Conservation (phyloP, 768 basidiomycete species). For the Lentinus tigrinus region DNA sequence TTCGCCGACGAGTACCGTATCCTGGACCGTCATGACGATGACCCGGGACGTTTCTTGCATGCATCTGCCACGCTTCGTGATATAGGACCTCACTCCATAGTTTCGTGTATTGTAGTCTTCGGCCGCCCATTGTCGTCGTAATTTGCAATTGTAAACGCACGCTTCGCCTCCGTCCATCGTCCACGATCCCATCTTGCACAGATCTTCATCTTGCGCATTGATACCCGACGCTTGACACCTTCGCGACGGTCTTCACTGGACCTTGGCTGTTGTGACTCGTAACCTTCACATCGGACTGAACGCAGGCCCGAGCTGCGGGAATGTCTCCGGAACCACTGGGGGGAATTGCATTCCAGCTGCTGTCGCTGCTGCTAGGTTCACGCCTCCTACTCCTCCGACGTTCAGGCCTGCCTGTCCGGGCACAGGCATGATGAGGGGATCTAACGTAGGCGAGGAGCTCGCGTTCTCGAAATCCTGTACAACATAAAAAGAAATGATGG, state of each 20-base stretch:
- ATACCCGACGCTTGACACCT: no score
- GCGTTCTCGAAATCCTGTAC: constrained; percentile 34
- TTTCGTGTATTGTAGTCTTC: constrained; percentile 15
- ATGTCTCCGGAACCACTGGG: constrained; percentile 14
- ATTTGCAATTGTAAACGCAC: constrained; percentile 18
- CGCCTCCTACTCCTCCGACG: not conserved
- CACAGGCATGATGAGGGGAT: constrained; percentile 24
- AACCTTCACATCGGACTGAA: constrained; percentile 25
- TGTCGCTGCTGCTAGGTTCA: constrained; percentile 4
- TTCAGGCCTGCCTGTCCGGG: constrained; percentile 6
- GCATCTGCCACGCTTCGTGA: not conserved
- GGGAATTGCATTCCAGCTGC: constrained; percentile 19
- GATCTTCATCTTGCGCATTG: no score
- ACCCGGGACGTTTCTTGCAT: not conserved
- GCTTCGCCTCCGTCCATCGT: not conserved
- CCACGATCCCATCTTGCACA: not conserved
- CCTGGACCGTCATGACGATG: constrained; percentile 2
- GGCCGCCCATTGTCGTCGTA: constrained; percentile 8
- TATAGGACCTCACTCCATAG: not conserved
- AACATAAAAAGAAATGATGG: constrained; percentile 1
- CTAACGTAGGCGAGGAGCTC: constrained; percentile 29
- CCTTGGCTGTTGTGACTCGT: no score
- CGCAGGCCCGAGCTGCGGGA: constrained; percentile 24
- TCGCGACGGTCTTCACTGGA: no score
- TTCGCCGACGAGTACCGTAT: constrained; percentile 18